Base-by-base conservation (phyloP, 371 early-diverging fungal genomes). In the Syncephalastrum contaminatum region DNA sequence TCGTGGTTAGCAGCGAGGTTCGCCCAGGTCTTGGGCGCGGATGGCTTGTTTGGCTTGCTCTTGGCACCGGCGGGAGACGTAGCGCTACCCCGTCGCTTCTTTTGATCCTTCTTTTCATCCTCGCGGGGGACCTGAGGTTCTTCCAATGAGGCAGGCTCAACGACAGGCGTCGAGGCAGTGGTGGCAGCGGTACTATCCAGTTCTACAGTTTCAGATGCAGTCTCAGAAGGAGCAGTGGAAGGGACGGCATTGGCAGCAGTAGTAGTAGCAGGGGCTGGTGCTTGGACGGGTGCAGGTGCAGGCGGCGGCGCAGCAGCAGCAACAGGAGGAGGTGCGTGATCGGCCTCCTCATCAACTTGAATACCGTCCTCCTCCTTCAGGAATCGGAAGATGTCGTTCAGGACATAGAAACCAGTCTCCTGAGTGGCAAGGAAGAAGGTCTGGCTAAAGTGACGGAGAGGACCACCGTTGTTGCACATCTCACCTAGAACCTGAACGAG, bases 381-480 rank as follows among this genome's bases (percentile, higher is more conserved):
- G 79, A 88, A 97, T 49, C 98, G 89, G 77, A 97, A 89, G 56
- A 98, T 93, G 69, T 97, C 97, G 70, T 96, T 97, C 70, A 90
- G 73, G 24, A 97, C 92, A 67, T 87, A 96, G 74, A 88, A 98
- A 14, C 97, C 96, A 52, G 85, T 85, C 19, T 90, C 90, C 67
- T 95, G 93, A 66, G 86, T 85, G 39, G 94, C 95, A 48, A 98
- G 75, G 65, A 94, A 89, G 75, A 98, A 97, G 25, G 96, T 95
- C 69, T 98, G 96, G 24, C 84, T 88, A 60, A 96, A 98, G 70
- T 90, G 91, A 72, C 88, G 89, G 25, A 89, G 81, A 39, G 90
- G 70, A 24, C 77, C 84, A 42, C 83, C 87, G 45, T 81, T 81
- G 78, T 92, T 94, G 62, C 90, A 84, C 87, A 97, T 90, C 70